Percentiles rank a stretch among this genome's conserved stretches.
These are phyloP conservation scores for Fusarium hostae DNA, from an alignment of 2,329 filamentous ascomycete species.

Conservation along the genomic window DNA sequence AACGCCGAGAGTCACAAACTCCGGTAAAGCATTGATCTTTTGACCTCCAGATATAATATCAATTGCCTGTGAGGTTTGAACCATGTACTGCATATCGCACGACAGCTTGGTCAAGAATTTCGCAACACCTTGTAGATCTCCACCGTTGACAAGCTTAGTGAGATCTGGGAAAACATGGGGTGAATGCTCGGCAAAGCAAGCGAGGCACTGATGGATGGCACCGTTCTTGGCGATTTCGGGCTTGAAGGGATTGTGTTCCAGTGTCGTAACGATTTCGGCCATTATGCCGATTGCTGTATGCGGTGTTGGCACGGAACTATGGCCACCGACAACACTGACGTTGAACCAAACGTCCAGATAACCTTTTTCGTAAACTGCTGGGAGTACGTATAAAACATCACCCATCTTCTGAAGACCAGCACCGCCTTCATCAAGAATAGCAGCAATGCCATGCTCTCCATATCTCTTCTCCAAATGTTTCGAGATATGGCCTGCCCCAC, in stretches of 20 bases:
- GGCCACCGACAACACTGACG: conserved; percentile 66
- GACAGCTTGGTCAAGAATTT: conserved; percentile 33
- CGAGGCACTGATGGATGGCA: conserved; percentile 64
- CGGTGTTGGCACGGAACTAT: conserved; percentile 66
- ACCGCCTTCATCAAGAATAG: conserved; percentile 72
- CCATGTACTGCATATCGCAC: conserved; percentile 56
- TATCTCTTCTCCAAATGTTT: conserved; percentile 60
- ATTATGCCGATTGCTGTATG: conserved; percentile 77
- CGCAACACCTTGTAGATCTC: conserved; percentile 45
- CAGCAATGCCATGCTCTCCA: conserved; percentile 65
- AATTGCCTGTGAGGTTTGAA: conserved; percentile 69
- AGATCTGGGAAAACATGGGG: conserved; percentile 58
- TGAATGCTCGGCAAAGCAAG: conserved; percentile 66
- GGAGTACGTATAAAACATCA: conserved; percentile 61
- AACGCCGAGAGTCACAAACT: conserved; percentile 64
- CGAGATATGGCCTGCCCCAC: conserved; percentile 65
- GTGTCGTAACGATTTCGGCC: conserved; percentile 69
- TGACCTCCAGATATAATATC: conserved; percentile 69
- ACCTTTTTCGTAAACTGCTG: conserved; percentile 71
- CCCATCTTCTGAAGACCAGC: conserved; percentile 61
- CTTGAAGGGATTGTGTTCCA: conserved; percentile 67
- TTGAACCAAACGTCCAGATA: conserved; percentile 67
- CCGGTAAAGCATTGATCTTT: conserved; percentile 74
- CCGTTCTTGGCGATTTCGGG: conserved; percentile 57
- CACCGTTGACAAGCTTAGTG: conserved; percentile 44